phyloP scores from a whole-genome alignment of 192 early-diverging fungal genomes.

The Radiomyces spectabilis region DNA sequence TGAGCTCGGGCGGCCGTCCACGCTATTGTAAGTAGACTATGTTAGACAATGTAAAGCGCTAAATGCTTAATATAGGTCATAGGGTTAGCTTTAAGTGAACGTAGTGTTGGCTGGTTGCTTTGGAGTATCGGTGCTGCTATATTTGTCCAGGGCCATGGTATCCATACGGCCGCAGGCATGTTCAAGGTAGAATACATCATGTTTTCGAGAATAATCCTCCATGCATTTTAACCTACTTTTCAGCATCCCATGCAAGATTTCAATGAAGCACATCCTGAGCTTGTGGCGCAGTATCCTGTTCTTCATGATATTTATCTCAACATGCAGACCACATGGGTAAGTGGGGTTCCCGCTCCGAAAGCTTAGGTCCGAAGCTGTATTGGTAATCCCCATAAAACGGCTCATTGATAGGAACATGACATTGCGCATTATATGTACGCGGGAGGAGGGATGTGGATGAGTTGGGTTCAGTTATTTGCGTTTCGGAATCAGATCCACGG shows the following conservation, averaged over 20 bases:
- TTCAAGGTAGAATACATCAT: conserved; percentile 18
- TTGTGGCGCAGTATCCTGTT: conserved; percentile 27
- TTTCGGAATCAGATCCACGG: conserved; percentile 35
- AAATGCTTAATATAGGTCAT: neutral
- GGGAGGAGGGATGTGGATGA: conserved; percentile 40
- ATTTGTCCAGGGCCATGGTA: conserved; percentile 29
- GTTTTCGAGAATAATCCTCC: neutral
- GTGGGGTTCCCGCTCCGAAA: too few relatives aligned
- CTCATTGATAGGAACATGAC: conserved; percentile 41
- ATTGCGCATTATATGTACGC: conserved; percentile 50
- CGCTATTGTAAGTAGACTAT: conserved; percentile 20
- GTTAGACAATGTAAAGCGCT: too few relatives aligned
- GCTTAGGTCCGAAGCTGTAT: too few relatives aligned
- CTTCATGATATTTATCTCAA: conserved; percentile 33
- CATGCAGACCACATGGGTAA: too few relatives aligned
- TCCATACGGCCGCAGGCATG: conserved; percentile 23
- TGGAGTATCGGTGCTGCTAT: conserved; percentile 24
- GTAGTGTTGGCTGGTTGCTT: conserved; percentile 14
- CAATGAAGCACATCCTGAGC: conserved; percentile 20
- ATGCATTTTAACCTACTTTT: neutral
- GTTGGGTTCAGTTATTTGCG: conserved; percentile 36
- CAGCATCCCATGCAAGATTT: conserved; percentile 30
- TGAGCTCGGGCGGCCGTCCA: conserved; percentile 11
- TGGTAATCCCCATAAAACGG: too few relatives aligned
- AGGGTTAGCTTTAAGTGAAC: conserved; percentile 23